Evolutionary conservation across 1,139 yeast species (phyloP).

Genomic region (Candida neerlandica): DNA sequence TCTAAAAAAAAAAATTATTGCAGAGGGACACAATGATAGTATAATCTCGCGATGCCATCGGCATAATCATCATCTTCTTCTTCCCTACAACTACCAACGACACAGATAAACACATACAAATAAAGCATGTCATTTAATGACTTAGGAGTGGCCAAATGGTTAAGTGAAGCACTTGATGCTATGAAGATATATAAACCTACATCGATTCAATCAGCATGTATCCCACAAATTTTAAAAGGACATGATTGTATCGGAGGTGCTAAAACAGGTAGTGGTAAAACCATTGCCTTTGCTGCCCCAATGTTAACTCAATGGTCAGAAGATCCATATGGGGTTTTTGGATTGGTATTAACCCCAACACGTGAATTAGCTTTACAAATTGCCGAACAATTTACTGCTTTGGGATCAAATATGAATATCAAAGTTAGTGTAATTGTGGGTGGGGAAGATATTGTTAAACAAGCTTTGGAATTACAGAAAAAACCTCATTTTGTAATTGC

Average conservation of each 20-base stretch:
- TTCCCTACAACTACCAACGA: not conserved
- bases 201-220: conserved; percentile 83
- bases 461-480: conserved; percentile 76
- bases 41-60: not conserved
- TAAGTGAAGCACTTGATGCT: conserved; percentile 73
- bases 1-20: not conserved
- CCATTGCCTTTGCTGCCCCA: conserved; percentile 96
- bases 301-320: conserved; percentile 93
- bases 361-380: conserved; percentile 94
- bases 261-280: conserved; percentile 97
- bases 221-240: conserved; percentile 80
- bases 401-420: conserved; percentile 88
- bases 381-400: conserved; percentile 92
- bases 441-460: conserved; percentile 90
- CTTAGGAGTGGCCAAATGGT: conserved; percentile 85
- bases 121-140: conserved; percentile 52
- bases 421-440: conserved; percentile 85
- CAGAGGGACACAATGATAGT: not conserved
- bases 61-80: too few relatives aligned
- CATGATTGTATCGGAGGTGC: conserved; percentile 98
- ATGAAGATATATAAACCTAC: conserved; percentile 88
- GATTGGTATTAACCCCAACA: conserved; percentile 89
- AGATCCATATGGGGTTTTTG: conserved; percentile 92
- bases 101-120: not conserved
- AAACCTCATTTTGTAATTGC: conserved; percentile 95